Conservation (phyloP, 352 stramenopile species). For the Peronospora farinosa region DNA sequence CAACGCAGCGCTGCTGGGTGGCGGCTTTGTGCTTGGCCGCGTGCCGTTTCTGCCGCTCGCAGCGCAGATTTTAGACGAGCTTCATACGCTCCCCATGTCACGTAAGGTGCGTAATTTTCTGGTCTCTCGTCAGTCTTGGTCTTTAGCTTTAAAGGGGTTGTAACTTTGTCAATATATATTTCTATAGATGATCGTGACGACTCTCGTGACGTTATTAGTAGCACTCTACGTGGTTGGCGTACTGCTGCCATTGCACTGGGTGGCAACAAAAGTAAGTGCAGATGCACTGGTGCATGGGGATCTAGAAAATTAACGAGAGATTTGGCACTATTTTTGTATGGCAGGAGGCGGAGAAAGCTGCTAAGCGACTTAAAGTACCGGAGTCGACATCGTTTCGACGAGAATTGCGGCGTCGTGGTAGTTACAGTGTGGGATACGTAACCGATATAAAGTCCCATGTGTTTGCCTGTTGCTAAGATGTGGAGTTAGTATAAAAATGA, state of each 20-base stretch:
- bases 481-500: no score
- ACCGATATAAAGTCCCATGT: slow-evolving; percentile 85
- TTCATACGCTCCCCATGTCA: slow-evolving; percentile 30
- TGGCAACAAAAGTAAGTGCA: slow-evolving; percentile 1
- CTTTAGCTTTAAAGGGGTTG: background rate
- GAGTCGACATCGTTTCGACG: slow-evolving; percentile 67
- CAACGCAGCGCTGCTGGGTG: slow-evolving; percentile 51
- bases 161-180: background rate
- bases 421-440: slow-evolving; percentile 86
- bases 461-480: slow-evolving; percentile 48
- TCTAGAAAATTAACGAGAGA: background rate
- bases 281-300: background rate
- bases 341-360: slow-evolving; percentile 28
- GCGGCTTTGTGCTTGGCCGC: slow-evolving; percentile 58
- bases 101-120: slow-evolving; percentile 40
- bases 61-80: slow-evolving; percentile 40
- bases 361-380: slow-evolving; percentile 11
- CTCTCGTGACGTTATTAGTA: slow-evolving; percentile 40
- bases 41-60: slow-evolving; percentile 46
- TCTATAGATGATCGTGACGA: slow-evolving; percentile 37
- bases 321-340: background rate
- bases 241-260: slow-evolving; percentile 44
- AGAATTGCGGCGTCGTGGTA: slow-evolving; percentile 72
- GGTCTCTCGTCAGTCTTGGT: background rate
- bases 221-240: slow-evolving; percentile 54